These are phyloP conservation scores for Volutella citrinella DNA, from an alignment of 2,329 filamentous ascomycete genomes.

Conservation along the genomic window DNA sequence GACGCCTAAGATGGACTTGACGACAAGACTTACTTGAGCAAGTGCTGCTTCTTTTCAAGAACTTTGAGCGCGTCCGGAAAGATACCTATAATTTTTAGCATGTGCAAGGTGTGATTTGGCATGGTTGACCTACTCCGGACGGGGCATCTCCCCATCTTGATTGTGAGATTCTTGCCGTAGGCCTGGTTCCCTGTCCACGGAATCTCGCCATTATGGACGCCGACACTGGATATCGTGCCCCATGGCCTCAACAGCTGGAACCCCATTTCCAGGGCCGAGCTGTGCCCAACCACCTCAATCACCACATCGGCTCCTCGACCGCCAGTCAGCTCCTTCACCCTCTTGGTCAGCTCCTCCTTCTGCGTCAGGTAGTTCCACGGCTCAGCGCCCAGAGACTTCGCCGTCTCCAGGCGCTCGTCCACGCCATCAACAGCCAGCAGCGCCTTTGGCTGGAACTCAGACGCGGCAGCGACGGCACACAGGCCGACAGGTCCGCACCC, in stretches of 20 bases:
- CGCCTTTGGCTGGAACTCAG: conserved; percentile 7
- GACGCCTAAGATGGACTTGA: conserved; percentile 26
- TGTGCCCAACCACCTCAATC: conserved; percentile 69
- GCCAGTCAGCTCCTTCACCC: conserved; percentile 68
- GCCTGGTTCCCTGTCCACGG: conserved; percentile 60
- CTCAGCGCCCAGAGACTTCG: conserved; percentile 11
- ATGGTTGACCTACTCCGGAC: conserved; percentile 53
- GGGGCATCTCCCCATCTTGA: conserved; percentile 70
- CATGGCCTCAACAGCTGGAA: conserved; percentile 64
- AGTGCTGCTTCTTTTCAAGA: conserved; percentile 13
- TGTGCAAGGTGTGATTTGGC: too few species aligned
- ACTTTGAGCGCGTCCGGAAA: conserved; percentile 9
- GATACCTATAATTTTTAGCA: conserved; percentile 31
- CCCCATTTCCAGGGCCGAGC: conserved; percentile 61
- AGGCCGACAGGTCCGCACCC: conserved; percentile 17
- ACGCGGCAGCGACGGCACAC: conserved; percentile 11
- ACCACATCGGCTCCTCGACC: conserved; percentile 78
- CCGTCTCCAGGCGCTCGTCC: conserved; percentile 5
- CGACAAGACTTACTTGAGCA: conserved; percentile 4
- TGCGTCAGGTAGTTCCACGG: conserved; percentile 71
- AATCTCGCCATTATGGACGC: conserved; percentile 68
- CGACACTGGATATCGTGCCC: conserved; percentile 67
- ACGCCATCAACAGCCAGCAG: conserved; percentile 13
- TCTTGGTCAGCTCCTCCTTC: conserved; percentile 58
- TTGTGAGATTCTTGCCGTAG: conserved; percentile 60